These are phyloP conservation scores for Cucurbita ficifolia DNA, from an alignment of 306 rosid genomes.

Conservation along the genomic window DNA sequence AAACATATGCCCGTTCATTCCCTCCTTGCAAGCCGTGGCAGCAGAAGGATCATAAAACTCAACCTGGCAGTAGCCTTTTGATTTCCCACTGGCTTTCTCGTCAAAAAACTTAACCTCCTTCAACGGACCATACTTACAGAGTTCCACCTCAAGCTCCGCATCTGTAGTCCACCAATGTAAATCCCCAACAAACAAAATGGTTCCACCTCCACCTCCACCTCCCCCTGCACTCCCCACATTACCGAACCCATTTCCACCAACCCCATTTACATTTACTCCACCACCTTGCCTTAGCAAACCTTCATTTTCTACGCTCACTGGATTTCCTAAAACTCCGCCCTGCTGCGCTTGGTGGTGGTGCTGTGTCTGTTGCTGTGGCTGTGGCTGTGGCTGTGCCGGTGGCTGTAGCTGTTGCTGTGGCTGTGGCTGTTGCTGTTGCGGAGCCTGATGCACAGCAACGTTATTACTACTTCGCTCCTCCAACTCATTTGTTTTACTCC, in stretches of 20 bases:
- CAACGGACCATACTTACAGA: slow-evolving; percentile 70
- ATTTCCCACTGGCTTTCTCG: slow-evolving; percentile 98
- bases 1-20: slow-evolving; percentile 68
- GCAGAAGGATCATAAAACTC: slow-evolving; percentile 64
- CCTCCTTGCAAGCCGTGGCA: slow-evolving; percentile 77
- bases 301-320: slow-evolving; percentile 37
- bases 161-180: slow-evolving; percentile 99
- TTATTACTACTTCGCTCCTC: slow-evolving; percentile 44
- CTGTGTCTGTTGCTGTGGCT: slow-evolving; percentile 8
- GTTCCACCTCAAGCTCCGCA: slow-evolving; percentile 72
- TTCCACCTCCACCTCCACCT: slow-evolving; percentile 31
- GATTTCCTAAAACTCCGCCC: slow-evolving; percentile 26
- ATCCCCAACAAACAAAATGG: slow-evolving; percentile 83
- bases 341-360: slow-evolving; percentile 17
- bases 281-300: slow-evolving; percentile 46
- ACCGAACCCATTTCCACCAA: slow-evolving; percentile 21
- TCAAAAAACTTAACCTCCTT: slow-evolving; percentile 89
- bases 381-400: slow-evolving; percentile 14
- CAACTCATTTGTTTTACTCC: slow-evolving; percentile 35
- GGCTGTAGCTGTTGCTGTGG: slow-evolving; percentile 13
- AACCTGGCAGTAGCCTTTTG: slow-evolving; percentile 95
- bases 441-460: slow-evolving; percentile 29
- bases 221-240: slow-evolving; percentile 15
- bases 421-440: slow-evolving; percentile 25
- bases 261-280: slow-evolving; percentile 24